Base-by-base conservation (phyloP, 305 asterid species). In the Plantago rigida region DNA sequence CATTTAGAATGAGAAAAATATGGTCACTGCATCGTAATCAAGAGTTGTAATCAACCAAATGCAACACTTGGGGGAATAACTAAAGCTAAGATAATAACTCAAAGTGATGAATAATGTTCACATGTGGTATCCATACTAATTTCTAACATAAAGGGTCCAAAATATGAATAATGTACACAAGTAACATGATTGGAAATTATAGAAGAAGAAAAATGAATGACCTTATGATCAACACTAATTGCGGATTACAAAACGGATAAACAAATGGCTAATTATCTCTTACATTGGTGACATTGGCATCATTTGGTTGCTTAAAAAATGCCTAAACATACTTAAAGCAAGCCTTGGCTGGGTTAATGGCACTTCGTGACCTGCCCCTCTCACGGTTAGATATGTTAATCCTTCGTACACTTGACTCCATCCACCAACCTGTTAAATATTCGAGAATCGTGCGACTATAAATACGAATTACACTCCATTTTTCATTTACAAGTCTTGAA, bases 291-390 rank as follows among this genome's bases (percentile, higher is more conserved):
- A 1, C 9, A 14, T 47, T 5, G 84, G 70, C 71, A 83, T 26
- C 13, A 66, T 52, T 66, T 75, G 54, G 62, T 84, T 74, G 42
- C 65, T 64, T 64, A 84, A 72, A 63, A 81, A 84, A 63, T 79
- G 77, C 51, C 73, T 73, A 69, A 84, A 76, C 5, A 84, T 65
- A 47, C 70, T 53, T 47, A 78, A 66, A 52, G 86, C 87, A 56
- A 74, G 87, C 60, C 73, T 67, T 60, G 86, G 87, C 4, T 54
- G 62, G 14, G 68, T 64, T 12, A 79, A 65, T 28, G 91, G 91
- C 49, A 84, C 91, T 67, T 83, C 83, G 67, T 83, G 90, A 1
- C 90, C 90, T 44, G 87, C 87, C 63, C 87, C 87, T 64, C 85
- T 68, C 13, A 84, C 79, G 56, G 91, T 84, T 4, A 68, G 65